Conservation (phyloP, 2,329 filamentous ascomycete species). For the Fusarium virguliforme region DNA sequence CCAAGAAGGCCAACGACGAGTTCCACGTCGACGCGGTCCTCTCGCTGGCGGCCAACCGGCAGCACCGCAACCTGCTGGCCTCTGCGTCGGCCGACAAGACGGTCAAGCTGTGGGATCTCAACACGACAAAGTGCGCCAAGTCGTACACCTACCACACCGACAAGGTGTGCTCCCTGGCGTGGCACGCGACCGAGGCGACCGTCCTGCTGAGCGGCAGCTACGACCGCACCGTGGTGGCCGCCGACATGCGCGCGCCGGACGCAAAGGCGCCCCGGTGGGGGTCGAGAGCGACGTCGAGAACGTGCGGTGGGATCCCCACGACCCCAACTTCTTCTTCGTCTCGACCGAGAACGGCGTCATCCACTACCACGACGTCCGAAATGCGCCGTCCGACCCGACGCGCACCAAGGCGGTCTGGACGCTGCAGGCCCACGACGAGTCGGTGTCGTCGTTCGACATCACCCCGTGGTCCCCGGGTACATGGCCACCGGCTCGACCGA, state of each 20-base stretch:
- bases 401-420: constrained; percentile 92
- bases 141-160: constrained; percentile 97
- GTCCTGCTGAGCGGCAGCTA: constrained; percentile 94
- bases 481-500: constrained; percentile 95
- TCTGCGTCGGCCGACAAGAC: constrained; percentile 97
- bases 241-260: constrained; percentile 95
- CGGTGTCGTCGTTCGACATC: constrained; percentile 92
- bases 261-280: constrained; percentile 86
- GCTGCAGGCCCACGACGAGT: constrained; percentile 94
- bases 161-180: constrained; percentile 96
- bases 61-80: constrained; percentile 93
- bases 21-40: constrained; percentile 97
- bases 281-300: constrained; percentile 97
- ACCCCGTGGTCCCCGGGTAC: constrained; percentile 90
- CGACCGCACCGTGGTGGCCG: constrained; percentile 93
- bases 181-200: constrained; percentile 91
- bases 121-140: constrained; percentile 92
- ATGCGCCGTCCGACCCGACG: constrained; percentile 79
- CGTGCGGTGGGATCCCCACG: constrained; percentile 93
- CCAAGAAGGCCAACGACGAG: constrained; percentile 87
- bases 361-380: constrained; percentile 91
- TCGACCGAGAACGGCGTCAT: constrained; percentile 93
- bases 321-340: constrained; percentile 94
- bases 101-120: constrained; percentile 97
- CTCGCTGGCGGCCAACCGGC: constrained; percentile 90